Conservation (phyloP, 257 asterid genomes). For the Verbena officinalis region DNA sequence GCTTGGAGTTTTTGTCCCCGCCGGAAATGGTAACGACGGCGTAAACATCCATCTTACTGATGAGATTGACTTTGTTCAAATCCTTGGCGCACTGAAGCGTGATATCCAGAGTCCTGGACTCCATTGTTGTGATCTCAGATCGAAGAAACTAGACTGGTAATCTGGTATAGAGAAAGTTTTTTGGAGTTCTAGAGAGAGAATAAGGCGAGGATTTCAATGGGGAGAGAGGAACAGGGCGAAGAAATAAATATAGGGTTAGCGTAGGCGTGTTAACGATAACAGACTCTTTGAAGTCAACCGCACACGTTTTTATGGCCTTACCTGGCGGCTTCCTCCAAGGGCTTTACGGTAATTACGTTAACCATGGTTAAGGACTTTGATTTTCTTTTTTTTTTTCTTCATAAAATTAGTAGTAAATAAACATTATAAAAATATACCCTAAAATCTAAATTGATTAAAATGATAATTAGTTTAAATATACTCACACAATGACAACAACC, state of each 20-base stretch:
- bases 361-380: too few relatives aligned
- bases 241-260: not conserved
- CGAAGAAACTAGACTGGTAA: not conserved
- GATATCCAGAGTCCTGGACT: conserved; percentile 58
- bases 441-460: too few relatives aligned
- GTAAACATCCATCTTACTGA: conserved; percentile 78
- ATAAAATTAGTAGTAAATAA: too few relatives aligned
- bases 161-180: not conserved
- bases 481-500: too few relatives aligned
- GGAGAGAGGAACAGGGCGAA: not conserved
- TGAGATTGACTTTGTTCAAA: conserved; percentile 68
- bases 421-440: too few relatives aligned
- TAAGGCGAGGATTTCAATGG: not conserved
- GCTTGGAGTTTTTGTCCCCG: conserved; percentile 44
- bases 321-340: conserved; percentile 31
- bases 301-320: conserved; percentile 22
- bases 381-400: too few relatives aligned
- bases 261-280: conserved; percentile 16
- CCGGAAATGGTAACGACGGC: conserved; percentile 74
- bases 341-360: conserved; percentile 2
- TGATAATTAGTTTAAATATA: too few relatives aligned
- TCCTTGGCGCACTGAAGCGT: conserved; percentile 59
- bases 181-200: conserved; percentile 31
- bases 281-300: conserved; percentile 23
- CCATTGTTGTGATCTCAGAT: conserved; percentile 45